These are phyloP conservation scores for Talaromyces nanjingensis DNA, from an alignment of 495 filamentous ascomycete species.

Conservation along the genomic window DNA sequence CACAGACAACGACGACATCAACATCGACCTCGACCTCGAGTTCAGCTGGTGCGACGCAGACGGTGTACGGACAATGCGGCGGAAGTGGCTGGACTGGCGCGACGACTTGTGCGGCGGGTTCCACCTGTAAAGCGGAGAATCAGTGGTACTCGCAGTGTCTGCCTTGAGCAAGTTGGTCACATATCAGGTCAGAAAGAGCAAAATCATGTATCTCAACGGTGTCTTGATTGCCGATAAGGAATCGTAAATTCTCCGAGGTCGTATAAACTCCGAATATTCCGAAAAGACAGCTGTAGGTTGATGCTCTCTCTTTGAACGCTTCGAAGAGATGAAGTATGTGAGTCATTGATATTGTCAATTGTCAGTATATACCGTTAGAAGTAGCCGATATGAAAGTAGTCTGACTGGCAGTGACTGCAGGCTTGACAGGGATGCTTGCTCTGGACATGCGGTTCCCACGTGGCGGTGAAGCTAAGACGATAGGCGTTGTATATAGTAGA, in stretches of 20 bases:
- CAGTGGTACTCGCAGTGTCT: conserved; percentile 47
- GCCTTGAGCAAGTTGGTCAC: background rate
- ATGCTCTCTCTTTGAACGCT: background rate
- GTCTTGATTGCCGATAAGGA: background rate
- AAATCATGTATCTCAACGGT: background rate
- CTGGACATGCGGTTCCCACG: background rate
- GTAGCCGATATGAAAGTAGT: background rate
- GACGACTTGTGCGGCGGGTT: conserved; percentile 34
- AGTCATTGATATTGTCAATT: background rate
- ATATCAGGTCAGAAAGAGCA: background rate
- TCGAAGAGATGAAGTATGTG: background rate
- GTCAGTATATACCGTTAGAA: background rate
- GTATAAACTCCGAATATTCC: background rate
- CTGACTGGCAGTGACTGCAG: background rate
- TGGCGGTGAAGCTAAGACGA: conserved; percentile 1
- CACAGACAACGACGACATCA: background rate
- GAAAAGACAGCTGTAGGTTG: background rate
- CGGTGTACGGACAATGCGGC: conserved; percentile 42
- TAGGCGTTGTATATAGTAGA: background rate
- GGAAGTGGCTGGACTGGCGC: conserved; percentile 39
- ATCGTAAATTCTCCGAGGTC: background rate
- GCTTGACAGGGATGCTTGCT: background rate
- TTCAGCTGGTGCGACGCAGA: conserved; percentile 15
- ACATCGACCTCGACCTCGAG: background rate
- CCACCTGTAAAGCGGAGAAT: conserved; percentile 36